Evolutionary conservation across 345 rosid genomes (phyloP).

Genomic region (Bruguiera sexangula): DNA sequence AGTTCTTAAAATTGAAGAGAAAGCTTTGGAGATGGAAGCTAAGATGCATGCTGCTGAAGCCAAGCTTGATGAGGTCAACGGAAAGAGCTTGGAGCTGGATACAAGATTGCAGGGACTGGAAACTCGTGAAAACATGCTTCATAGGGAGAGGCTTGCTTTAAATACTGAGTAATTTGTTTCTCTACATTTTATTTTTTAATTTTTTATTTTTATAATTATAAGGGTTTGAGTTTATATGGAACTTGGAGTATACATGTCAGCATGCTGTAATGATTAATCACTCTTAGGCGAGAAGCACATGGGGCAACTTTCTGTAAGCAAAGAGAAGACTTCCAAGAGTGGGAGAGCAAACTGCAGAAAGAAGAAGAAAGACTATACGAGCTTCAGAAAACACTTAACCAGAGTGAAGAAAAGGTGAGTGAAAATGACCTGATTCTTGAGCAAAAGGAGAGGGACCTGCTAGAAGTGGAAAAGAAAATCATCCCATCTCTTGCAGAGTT

Average conservation of each 20-base stretch:
- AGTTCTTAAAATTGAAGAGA: constrained; percentile 53
- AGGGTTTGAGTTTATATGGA: constrained; percentile 11
- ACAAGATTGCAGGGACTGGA: constrained; percentile 65
- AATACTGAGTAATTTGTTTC: constrained; percentile 52
- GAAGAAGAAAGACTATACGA: constrained; percentile 51
- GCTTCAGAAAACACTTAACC: constrained; percentile 47
- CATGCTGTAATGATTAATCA: constrained; percentile 4
- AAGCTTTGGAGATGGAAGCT: constrained; percentile 53
- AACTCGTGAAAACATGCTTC: constrained; percentile 56
- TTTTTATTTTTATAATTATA: background rate
- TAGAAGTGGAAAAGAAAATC: constrained; percentile 48
- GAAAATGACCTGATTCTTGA: constrained; percentile 45
- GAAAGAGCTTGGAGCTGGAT: constrained; percentile 64
- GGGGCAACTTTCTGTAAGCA: constrained; percentile 59
- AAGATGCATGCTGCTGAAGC: constrained; percentile 51
- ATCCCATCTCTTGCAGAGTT: constrained; percentile 45
- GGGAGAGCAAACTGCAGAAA: constrained; percentile 60
- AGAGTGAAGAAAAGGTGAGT: constrained; percentile 49
- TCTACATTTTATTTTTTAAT: background rate
- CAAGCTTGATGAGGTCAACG: constrained; percentile 59
- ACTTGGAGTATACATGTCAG: constrained; percentile 1
- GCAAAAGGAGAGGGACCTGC: constrained; percentile 53
- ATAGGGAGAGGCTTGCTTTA: constrained; percentile 62
- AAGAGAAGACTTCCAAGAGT: constrained; percentile 67
- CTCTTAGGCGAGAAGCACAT: constrained; percentile 72